phyloP scores from a whole-genome alignment of 2,329 filamentous ascomycete genomes.

The Pseudopyrenochaeta lycopersici region DNA sequence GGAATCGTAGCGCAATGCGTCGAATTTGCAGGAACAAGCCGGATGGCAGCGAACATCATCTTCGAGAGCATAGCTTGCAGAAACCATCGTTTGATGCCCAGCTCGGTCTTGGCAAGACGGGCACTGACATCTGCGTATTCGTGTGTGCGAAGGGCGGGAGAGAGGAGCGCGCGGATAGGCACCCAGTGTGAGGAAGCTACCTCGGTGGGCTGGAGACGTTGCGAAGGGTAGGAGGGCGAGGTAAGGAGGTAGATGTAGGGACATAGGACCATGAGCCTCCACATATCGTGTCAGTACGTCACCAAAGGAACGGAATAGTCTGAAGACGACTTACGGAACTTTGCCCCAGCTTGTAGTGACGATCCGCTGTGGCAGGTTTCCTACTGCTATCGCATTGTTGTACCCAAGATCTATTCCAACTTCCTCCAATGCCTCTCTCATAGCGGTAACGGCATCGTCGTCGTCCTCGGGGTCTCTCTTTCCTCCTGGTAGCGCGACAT shows the following conservation, averaged over 20 bases:
- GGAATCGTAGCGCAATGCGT: slow-evolving; percentile 64
- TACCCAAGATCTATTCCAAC: slow-evolving; percentile 68
- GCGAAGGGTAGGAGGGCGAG: slow-evolving; percentile 62
- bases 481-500: slow-evolving; percentile 74
- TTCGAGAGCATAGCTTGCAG: slow-evolving; percentile 67
- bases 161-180: slow-evolving; percentile 68
- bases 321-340: slow-evolving; percentile 59
- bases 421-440: slow-evolving; percentile 72
- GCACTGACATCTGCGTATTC: slow-evolving; percentile 71
- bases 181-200: slow-evolving; percentile 76
- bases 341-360: slow-evolving; percentile 74
- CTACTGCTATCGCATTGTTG: slow-evolving; percentile 58
- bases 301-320: background rate
- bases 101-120: slow-evolving; percentile 65
- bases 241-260: slow-evolving; percentile 73
- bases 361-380: slow-evolving; percentile 71
- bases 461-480: slow-evolving; percentile 71
- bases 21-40: slow-evolving; percentile 68
- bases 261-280: slow-evolving; percentile 73
- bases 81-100: slow-evolving; percentile 63
- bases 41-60: slow-evolving; percentile 74
- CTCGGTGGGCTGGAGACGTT: slow-evolving; percentile 73
- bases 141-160: slow-evolving; percentile 66
- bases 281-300: slow-evolving; percentile 4
- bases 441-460: slow-evolving; percentile 68